Percentiles rank a stretch among this genome's conserved stretches.
Conservation (phyloP, 805 yeast genomes). For the Ogataea polymorpha region DNA sequence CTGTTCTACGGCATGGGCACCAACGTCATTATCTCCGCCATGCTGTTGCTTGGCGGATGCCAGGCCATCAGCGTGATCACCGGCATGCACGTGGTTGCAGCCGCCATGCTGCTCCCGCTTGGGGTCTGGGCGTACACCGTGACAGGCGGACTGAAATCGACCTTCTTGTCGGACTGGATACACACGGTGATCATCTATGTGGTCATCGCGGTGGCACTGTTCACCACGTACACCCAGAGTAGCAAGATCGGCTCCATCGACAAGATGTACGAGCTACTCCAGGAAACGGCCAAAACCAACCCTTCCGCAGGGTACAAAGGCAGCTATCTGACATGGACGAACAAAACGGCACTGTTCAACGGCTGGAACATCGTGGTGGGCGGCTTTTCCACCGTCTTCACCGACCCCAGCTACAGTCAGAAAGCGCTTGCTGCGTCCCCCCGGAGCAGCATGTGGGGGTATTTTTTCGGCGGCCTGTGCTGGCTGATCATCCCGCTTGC, state of each 20-base stretch:
- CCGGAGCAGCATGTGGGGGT: constrained; percentile 29
- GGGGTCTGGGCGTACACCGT: constrained; percentile 48
- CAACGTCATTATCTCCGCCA: constrained; percentile 37
- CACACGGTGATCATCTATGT: constrained; percentile 45
- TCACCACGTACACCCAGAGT: constrained; percentile 27
- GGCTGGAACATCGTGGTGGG: constrained; percentile 36
- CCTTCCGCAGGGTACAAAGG: constrained; percentile 29
- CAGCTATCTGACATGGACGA: constrained; percentile 33
- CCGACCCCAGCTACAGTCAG: constrained; percentile 31
- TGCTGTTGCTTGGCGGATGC: constrained; percentile 43
- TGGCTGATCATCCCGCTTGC: constrained; percentile 34
- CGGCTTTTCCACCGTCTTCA: constrained; percentile 29
- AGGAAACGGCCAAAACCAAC: constrained; percentile 14
- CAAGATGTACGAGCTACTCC: constrained; percentile 33
- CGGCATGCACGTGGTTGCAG: constrained; percentile 45
- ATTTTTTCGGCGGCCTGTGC: constrained; percentile 32
- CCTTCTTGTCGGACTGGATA: constrained; percentile 50
- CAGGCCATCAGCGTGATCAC: constrained; percentile 39
- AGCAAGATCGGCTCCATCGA: constrained; percentile 34
- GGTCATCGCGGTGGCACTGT: constrained; percentile 30
- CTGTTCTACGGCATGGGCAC: constrained; percentile 37
- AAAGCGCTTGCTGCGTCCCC: constrained; percentile 32
- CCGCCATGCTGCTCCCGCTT: constrained; percentile 42
- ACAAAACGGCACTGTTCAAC: constrained; percentile 34
- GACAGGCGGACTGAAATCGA: constrained; percentile 50